Evolutionary conservation across 129 eudicot genomes (phyloP), one percentile per base, ranked within the genome.

Genomic region (Apium graveolens): DNA sequence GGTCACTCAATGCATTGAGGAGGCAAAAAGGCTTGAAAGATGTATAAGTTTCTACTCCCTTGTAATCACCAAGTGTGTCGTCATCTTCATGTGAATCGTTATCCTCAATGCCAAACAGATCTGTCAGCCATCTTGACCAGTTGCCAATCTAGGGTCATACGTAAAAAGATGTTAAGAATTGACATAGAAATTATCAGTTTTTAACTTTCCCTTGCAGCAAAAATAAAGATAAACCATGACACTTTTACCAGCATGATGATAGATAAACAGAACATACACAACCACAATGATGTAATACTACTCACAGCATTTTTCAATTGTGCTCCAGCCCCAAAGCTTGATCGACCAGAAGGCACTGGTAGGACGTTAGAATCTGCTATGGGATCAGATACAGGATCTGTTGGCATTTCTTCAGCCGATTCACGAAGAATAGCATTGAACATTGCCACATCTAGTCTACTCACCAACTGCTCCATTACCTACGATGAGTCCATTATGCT

Each of bases 391-490:
- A 94, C 76, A 11, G 98, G 98, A 83, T 94, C 98, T 53, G 97
- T 91, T 55, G 97, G 96, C 97, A 90, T 91, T n/a, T 85, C 98
- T 44, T 91, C 92, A 70, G 86, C 92, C 60, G 96, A 88, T 82
- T 91, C 92, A 74, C 97, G 98, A 79, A 94, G 96, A 80, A 91
- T 86, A 35, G 97, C 98, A 71, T 94, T 94, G 81, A 94, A 94
- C 98, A 94, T 94, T 32, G 97, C 98, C 75, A 95, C 92, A 77
- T 95, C 98, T 55, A 95, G 78, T 86, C 97, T 87, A 81, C 85
- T 88, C 77, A 90, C 97, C 82, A 95, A 86, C 84, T 95, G 98
- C 88, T 91, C 91, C 96, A 95, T 90, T 44, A 95, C 98, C 98
- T 95, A 77, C 29, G 86, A 55, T 42, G 49, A 24, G 20, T 18